These are phyloP conservation scores for Tricholoma terreum DNA, from an alignment of 768 basidiomycete species.

Conservation along the genomic window DNA sequence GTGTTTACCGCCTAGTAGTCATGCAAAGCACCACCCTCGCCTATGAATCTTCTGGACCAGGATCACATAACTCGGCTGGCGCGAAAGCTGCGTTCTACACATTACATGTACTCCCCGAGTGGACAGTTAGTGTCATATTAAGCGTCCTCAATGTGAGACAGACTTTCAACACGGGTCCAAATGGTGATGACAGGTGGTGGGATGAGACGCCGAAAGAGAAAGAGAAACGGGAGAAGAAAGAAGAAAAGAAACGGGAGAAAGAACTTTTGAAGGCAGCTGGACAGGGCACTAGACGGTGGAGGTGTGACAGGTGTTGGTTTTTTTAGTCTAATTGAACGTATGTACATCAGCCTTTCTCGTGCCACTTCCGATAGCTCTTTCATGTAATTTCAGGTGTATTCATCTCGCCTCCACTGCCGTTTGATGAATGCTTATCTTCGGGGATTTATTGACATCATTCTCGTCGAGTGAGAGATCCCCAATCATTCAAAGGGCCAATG, in stretches of 20 bases:
- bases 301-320: too few species aligned
- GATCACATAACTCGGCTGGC: conserved; percentile 22
- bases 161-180: conserved; percentile 25
- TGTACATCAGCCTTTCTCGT: too few species aligned
- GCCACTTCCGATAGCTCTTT: too few species aligned
- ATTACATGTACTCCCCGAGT: conserved; percentile 33
- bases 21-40: conserved; percentile 28
- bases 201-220: conserved; percentile 23
- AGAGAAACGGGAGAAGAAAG: conserved; percentile 16
- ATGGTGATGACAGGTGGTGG: conserved; percentile 19
- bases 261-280: neutral
- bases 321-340: too few species aligned
- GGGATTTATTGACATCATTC: too few species aligned
- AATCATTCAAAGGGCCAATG: too few species aligned
- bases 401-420: too few species aligned
- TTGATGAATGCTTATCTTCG: too few species aligned
- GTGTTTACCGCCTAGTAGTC: conserved; percentile 24
- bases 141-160: conserved; percentile 22
- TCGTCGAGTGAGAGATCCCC: too few species aligned
- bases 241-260: conserved; percentile 8
- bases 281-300: too few species aligned
- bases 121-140: conserved; percentile 20
- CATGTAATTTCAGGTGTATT: too few species aligned
- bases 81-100: conserved; percentile 32
- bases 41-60: conserved; percentile 19